Conservation (phyloP, 2,329 filamentous ascomycete genomes). For the Ophiognomonia clavigignenti-juglandacearum region DNA sequence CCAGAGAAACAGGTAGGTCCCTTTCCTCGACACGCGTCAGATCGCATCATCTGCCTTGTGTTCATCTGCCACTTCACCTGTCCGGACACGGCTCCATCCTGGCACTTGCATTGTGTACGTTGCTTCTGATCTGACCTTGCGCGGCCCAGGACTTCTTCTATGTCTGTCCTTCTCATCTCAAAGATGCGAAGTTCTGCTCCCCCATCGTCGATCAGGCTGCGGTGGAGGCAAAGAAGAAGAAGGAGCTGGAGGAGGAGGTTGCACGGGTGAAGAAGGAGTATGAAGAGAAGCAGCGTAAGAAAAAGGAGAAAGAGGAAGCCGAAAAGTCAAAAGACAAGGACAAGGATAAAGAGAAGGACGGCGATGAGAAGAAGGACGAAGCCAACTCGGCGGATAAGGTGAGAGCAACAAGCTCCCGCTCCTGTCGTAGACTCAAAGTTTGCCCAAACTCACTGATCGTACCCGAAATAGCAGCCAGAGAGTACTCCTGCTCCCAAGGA, state of each 20-base stretch:
- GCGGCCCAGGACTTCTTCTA: conserved; percentile 80
- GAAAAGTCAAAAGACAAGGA: conserved; percentile 47
- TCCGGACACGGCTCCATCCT: too few relatives aligned
- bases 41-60: too few relatives aligned
- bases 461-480: conserved; percentile 33
- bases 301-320: conserved; percentile 63
- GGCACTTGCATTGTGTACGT: too few relatives aligned
- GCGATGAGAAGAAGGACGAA: conserved; percentile 35
- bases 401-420: too few relatives aligned
- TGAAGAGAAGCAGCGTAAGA: conserved; percentile 65
- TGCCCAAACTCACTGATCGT: too few relatives aligned
- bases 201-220: conserved; percentile 68
- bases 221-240: conserved; percentile 59
- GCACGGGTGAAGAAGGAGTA: conserved; percentile 70
- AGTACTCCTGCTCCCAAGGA: conserved; percentile 30
- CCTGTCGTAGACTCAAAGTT: too few relatives aligned
- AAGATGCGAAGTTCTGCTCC: conserved; percentile 74
- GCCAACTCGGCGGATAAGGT: conserved; percentile 29
- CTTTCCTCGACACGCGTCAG: too few relatives aligned
- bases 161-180: conserved; percentile 76
- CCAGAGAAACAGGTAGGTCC: conserved; percentile 73
- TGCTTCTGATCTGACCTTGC: too few relatives aligned
- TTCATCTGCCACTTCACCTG: too few relatives aligned
- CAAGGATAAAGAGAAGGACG: conserved; percentile 31
- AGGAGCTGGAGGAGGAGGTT: conserved; percentile 59